phyloP scores from a whole-genome alignment of 1,284 basidiomycete species.

The Apiotrichum brassicae region DNA sequence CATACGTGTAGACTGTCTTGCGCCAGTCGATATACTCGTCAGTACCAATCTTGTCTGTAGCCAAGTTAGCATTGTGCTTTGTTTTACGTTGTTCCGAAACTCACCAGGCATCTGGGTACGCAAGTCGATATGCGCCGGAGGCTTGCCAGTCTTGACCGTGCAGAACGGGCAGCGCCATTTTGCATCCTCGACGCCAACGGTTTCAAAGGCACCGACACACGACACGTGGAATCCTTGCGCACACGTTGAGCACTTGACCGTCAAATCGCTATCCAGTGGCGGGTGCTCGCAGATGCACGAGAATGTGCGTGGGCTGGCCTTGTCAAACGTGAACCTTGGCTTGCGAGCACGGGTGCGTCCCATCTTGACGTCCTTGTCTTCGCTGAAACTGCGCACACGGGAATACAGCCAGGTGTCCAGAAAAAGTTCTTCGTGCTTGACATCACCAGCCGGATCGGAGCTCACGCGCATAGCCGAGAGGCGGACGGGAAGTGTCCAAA shows the following conservation, averaged over 20 bases:
- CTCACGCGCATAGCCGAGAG: constrained; percentile 23
- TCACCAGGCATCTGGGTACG: constrained; percentile 29
- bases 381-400: constrained; percentile 24
- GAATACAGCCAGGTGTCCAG: constrained; percentile 32
- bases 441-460: neutral
- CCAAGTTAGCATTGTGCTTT: no score
- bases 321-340: constrained; percentile 26
- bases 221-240: constrained; percentile 37
- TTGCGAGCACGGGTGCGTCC: constrained; percentile 23
- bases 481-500: constrained; percentile 31
- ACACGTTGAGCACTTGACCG: constrained; percentile 34
- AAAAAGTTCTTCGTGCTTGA: constrained; percentile 16
- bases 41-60: constrained; percentile 30
- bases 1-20: constrained; percentile 30
- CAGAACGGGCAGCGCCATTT: constrained; percentile 43
- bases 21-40: constrained; percentile 37
- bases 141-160: constrained; percentile 34
- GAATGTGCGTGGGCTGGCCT: constrained; percentile 21
- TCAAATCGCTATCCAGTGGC: constrained; percentile 22
- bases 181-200: constrained; percentile 7
- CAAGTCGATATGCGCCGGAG: constrained; percentile 25
- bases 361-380: neutral
- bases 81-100: no score
- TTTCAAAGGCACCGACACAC: constrained; percentile 32
- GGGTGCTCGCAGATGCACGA: constrained; percentile 31